phyloP scores from a whole-genome alignment of 1,284 basidiomycete genomes.

The Neonothopanus nambi region DNA sequence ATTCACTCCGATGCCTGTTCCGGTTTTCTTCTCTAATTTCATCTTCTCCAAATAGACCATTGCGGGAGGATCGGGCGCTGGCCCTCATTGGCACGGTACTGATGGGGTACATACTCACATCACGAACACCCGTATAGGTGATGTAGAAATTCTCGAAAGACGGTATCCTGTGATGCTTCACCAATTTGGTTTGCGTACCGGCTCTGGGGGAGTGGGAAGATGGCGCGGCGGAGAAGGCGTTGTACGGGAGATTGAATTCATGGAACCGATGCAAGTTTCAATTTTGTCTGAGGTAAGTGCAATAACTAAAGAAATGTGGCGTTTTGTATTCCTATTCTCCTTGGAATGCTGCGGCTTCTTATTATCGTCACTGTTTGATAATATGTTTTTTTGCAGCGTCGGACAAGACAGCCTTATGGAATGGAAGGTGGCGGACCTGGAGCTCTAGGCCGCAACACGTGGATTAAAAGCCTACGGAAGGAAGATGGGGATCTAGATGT shows the following conservation, averaged over 20 bases:
- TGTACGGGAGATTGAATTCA: slow-evolving; percentile 85
- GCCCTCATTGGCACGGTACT: slow-evolving; percentile 88
- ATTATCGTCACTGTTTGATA: slow-evolving; percentile 8
- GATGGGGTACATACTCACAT: slow-evolving; percentile 87
- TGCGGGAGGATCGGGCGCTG: slow-evolving; percentile 91
- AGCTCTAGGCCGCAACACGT: slow-evolving; percentile 80
- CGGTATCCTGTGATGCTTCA: slow-evolving; percentile 88
- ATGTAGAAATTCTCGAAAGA: slow-evolving; percentile 90
- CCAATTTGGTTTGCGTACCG: slow-evolving; percentile 77
- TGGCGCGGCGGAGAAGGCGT: slow-evolving; percentile 89
- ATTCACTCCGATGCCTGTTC: slow-evolving; percentile 12
- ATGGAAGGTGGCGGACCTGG: slow-evolving; percentile 84
- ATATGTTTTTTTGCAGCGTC: slow-evolving; percentile 49
- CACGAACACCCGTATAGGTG: slow-evolving; percentile 92
- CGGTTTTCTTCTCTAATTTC: slow-evolving; percentile 5
- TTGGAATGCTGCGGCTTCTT: neutral
- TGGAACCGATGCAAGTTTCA: slow-evolving; percentile 84
- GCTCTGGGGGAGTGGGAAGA: slow-evolving; percentile 77
- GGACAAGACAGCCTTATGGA: slow-evolving; percentile 90
- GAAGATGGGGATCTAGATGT: slow-evolving; percentile 66
- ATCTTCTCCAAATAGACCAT: slow-evolving; percentile 59
- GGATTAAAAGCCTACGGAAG: slow-evolving; percentile 78
- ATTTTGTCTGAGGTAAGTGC: slow-evolving; percentile 76
- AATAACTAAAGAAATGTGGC: no score
- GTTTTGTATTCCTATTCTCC: neutral